A percentile compares a stretch with the other conserved stretches of the same genome.
phyloP scores from a whole-genome alignment of 345 rosid species.

The Aegle marmelos region DNA sequence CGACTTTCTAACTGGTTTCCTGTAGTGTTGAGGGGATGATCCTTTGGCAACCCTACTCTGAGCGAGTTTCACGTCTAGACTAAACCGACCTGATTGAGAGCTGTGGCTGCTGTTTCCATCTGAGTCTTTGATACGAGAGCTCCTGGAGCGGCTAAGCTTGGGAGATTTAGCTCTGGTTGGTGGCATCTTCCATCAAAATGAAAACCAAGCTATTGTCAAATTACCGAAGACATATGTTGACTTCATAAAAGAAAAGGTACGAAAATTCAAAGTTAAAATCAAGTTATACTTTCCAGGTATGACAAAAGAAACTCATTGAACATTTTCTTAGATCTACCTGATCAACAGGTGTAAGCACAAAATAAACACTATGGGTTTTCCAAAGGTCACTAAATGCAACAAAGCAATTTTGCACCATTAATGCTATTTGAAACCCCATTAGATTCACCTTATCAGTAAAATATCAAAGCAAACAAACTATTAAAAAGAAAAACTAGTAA shows the following conservation, averaged over 20 bases:
- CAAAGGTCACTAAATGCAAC: background rate
- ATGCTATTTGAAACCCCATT: background rate
- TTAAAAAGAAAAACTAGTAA: background rate
- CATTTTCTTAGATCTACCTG: background rate
- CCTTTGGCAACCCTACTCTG: background rate
- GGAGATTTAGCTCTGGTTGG: slow-evolving; percentile 18
- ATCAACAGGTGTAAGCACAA: background rate
- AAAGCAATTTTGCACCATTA: background rate
- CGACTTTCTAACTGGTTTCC: slow-evolving; percentile 5
- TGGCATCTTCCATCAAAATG: slow-evolving; percentile 1
- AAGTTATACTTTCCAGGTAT: background rate
- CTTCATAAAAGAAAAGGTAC: background rate
- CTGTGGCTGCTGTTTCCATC: background rate
- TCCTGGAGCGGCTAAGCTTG: slow-evolving; percentile 4
- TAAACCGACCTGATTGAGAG: background rate
- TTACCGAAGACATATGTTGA: background rate
- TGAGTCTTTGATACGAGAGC: background rate
- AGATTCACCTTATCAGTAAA: background rate
- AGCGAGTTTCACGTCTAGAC: background rate
- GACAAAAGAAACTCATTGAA: background rate
- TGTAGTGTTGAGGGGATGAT: background rate
- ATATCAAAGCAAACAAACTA: background rate
- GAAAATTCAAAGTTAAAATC: background rate
- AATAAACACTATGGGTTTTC: background rate
- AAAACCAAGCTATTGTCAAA: background rate